These are phyloP conservation scores for Acidiella bohemica DNA, from an alignment of 495 filamentous ascomycete species.

Conservation along the genomic window DNA sequence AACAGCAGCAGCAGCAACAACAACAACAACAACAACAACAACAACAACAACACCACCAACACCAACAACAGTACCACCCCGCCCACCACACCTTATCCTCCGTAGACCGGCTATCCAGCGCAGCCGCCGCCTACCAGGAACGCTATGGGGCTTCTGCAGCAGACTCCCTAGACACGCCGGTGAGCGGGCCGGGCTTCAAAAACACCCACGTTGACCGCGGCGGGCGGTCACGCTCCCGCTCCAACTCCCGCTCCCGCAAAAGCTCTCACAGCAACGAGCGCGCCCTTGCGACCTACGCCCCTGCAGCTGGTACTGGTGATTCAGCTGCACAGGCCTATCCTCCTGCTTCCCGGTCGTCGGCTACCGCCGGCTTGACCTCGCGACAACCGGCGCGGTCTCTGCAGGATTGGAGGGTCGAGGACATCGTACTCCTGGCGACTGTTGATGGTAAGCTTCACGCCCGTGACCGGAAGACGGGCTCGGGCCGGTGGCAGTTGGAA, in stretches of 20 bases:
- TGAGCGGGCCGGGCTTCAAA: constrained; percentile 12
- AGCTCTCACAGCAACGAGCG: constrained; percentile 60
- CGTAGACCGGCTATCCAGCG: constrained; percentile 16
- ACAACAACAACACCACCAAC: too few species aligned
- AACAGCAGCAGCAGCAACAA: constrained; percentile 23
- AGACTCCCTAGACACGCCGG: constrained; percentile 27
- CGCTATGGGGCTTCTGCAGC: constrained; percentile 14
- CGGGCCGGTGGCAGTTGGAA: constrained; percentile 69
- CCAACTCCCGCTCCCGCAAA: constrained; percentile 17
- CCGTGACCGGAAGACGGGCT: constrained; percentile 73
- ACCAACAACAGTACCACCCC: too few species aligned
- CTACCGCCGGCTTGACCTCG: constrained; percentile 59
- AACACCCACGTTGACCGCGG: constrained; percentile 20
- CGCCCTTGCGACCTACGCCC: constrained; percentile 89
- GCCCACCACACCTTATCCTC: too few species aligned
- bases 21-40: too few species aligned
- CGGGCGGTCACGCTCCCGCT: too few species aligned
- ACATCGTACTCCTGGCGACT: constrained; percentile 98
- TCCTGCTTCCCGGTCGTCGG: constrained; percentile 45
- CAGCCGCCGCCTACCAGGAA: constrained; percentile 11
- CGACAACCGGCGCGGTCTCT: constrained; percentile 81
- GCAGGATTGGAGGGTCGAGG: constrained; percentile 99
- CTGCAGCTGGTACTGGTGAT: constrained; percentile 46
- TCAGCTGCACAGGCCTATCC: constrained; percentile 29
- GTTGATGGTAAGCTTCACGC: constrained; percentile 94